Evolutionary conservation across 495 filamentous ascomycete species (phyloP), one percentile per base, ranked within the genome.

Genomic region (Podospora comata): DNA sequence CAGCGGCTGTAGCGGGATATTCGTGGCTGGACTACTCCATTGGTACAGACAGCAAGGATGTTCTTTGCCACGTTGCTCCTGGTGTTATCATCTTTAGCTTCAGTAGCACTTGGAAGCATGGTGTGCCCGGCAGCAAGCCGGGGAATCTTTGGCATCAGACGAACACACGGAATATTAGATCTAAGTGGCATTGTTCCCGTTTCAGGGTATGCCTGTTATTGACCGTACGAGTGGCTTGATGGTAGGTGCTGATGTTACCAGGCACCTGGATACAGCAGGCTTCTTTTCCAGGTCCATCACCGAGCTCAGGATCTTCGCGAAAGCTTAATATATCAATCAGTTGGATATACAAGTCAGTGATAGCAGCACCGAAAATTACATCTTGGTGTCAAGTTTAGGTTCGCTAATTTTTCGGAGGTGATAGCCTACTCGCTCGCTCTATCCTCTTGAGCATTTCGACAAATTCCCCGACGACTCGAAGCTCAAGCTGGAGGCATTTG

Each of bases 1-100:
- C 64, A 0, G 64, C 68, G 7, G 48, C 68, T 2, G 28, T 67
- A 18, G 68, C 64, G 13, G 60, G 57, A 1, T 70, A 70, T 27
- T 28, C 56, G 26, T 70, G 68, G 68, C 60, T 70, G 3, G 68
- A 70, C 26, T 63, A 63, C 27, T 26, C 68, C 0, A 23, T 70
- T 59, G 68, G 64, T 3, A 70, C 64, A 5, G 68, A 70, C 23
- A 70, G 66, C 64, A 58, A 57, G 61, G 9, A 11, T 27, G 5
- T 11, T 5, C 32, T 2, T 39, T 5, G 2, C 9, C 32, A 39
- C 9, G 32, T 5, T 20, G 9, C 39, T 53, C 44, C 20, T 9
- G 16, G 20, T 3, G 4, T 11, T 34, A 7, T 19, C 3, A 19
- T 15, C 65, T 56, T 18, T 16, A 11, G 1, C 6, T 19, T 27